These are phyloP conservation scores for Eimeria brunetti DNA, from an alignment of 169 alveolate species.

Conservation along the genomic window DNA sequence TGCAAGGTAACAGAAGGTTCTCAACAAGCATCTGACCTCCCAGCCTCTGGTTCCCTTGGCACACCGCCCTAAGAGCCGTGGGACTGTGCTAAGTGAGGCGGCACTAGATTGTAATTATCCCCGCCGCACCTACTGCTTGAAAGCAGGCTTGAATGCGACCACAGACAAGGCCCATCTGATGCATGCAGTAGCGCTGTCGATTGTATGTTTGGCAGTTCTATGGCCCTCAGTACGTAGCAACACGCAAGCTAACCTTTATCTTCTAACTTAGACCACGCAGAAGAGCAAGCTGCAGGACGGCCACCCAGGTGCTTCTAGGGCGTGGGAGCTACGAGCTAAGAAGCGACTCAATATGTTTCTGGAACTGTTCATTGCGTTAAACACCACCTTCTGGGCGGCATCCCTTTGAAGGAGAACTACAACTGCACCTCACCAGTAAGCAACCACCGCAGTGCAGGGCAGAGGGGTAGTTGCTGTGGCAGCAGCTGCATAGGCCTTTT, in stretches of 20 bases:
- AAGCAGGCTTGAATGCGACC: background rate
- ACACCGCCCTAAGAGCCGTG: background rate
- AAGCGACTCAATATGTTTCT: background rate
- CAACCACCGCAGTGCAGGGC: background rate
- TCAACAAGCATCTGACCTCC: background rate
- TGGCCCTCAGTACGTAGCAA: background rate
- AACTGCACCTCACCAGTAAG: background rate
- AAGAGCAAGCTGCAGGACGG: no score
- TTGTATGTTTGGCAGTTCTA: background rate
- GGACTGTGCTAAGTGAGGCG: background rate
- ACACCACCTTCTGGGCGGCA: background rate
- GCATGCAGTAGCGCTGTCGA: background rate
- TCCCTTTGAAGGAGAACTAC: background rate
- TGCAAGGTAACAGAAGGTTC: no score
- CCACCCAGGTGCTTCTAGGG: background rate
- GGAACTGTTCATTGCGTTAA: background rate
- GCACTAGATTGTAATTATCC: background rate
- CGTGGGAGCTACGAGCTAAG: background rate
- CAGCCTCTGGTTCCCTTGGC: background rate
- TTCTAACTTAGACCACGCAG: background rate
- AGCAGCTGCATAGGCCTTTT: background rate
- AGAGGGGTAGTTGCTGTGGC: background rate
- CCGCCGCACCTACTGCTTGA: background rate
- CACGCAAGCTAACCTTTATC: background rate
- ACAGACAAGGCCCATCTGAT: background rate